Conservation (phyloP, 768 basidiomycete species). For the Sporobolomyces pararoseus region DNA sequence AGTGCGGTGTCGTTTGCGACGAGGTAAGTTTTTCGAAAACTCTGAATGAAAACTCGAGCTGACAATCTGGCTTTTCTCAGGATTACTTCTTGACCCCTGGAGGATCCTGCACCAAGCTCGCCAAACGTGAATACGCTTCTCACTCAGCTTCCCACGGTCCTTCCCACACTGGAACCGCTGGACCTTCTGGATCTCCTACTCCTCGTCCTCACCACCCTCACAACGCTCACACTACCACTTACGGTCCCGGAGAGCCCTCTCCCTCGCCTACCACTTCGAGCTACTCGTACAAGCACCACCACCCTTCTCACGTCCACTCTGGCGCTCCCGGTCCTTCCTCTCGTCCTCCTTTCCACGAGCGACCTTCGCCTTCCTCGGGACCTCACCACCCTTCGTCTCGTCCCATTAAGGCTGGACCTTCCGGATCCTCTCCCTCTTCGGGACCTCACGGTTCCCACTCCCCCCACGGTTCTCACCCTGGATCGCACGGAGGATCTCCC, state of each 20-base stretch:
- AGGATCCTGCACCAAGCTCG: conserved; percentile 32
- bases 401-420: conserved; percentile 25
- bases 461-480: not conserved
- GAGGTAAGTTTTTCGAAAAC: conserved; percentile 27
- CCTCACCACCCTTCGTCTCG: conserved; percentile 10
- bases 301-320: conserved; percentile 6
- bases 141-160: conserved; percentile 12
- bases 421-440: not conserved
- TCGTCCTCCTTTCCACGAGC: conserved; percentile 13
- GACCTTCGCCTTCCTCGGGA: not conserved
- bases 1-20: conserved; percentile 37
- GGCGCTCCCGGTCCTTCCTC: not conserved
- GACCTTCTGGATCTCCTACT: conserved; percentile 17
- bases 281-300: conserved; percentile 36
- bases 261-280: conserved; percentile 12
- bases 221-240: conserved; percentile 17
- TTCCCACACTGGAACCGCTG: conserved; percentile 3
- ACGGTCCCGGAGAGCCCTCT: not conserved
- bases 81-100: conserved; percentile 35
- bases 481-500: not conserved
- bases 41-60: too few species aligned
- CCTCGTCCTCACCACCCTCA: conserved; percentile 17
- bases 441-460: too few species aligned
- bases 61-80: too few species aligned
- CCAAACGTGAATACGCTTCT: conserved; percentile 27